Base-by-base conservation (phyloP, 2,329 filamentous ascomycete genomes). In the Fusarium foetens region DNA sequence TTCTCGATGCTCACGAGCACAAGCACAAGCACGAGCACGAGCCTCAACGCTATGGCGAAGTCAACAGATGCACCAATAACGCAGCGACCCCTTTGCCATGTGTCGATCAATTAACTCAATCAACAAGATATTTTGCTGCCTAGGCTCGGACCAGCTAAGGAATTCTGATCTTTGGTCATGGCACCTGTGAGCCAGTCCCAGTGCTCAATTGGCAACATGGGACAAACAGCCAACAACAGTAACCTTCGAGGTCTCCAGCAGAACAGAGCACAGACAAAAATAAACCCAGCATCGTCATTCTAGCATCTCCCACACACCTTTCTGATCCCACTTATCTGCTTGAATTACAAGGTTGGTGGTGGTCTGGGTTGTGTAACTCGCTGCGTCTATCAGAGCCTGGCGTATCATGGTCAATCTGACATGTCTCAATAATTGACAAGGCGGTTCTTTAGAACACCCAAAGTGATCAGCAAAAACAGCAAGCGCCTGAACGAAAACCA, bases 41-140 rank as follows among this genome's bases (percentile, higher is more conserved):
- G 70, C 66, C 66, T 59, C 61, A 73, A 58, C 38, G 42, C 53
- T 58, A 73, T 25, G 43, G 35, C 46, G 35, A 42, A 66, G 38
- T 41, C 42, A 48, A 25, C 16, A 53, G 35, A 63, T 61, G 38
- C 63, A 48, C 46, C 54, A 74, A 74, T 59, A 54, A 39, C 29
- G 38, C 36, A 16, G 39, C 52, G 29, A 43, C 41, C 46, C n/a
- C 35, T 49, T 31, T 57, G 29, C 43, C 51, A 66, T 61, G 31
- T 59, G 66, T 38, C 36, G 58, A 68, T 69, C 51, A 54, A 52
- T 45, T 35, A 52, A 53, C 51, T 66, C 38, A 45, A 23, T 52
- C 23, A 36, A 66, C 29, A 66, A 33, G 25, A 17, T 42, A 59
- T 70, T 70, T 52, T 62, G 72, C 67, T 75, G 72, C 72, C 72